These are phyloP conservation scores for Closterium sp. DNA, from an alignment of 139 green algal species.

Conservation along the genomic window DNA sequence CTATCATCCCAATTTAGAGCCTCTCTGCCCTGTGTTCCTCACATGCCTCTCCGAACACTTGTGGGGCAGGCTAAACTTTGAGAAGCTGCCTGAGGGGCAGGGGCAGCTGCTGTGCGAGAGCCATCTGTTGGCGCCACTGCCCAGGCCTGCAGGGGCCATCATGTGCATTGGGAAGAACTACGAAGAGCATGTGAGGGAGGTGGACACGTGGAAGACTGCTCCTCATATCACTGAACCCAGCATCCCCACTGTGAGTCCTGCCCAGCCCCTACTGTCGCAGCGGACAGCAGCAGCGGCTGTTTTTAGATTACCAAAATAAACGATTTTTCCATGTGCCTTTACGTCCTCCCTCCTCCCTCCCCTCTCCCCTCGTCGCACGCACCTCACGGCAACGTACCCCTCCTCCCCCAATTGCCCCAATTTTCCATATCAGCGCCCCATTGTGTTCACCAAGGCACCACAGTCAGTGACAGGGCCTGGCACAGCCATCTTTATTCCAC, in stretches of 20 bases:
- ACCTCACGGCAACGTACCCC: too few species aligned
- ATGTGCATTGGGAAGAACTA: conserved; percentile 51
- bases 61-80: conserved; percentile 3
- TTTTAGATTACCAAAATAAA: too few species aligned
- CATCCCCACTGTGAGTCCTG: not conserved
- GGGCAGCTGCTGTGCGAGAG: not conserved
- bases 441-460: conserved; percentile 43
- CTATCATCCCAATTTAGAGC: too few species aligned
- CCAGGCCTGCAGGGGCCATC: conserved; percentile 13
- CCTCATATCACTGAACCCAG: conserved; percentile 27
- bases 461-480: conserved; percentile 41
- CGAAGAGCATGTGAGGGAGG: conserved; percentile 41
- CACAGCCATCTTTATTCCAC: conserved; percentile 5
- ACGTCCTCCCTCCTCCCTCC: too few species aligned
- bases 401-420: too few species aligned
- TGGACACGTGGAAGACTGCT: conserved; percentile 44
- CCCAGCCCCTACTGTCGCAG: not conserved
- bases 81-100: conserved; percentile 6
- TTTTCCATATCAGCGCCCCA: not conserved
- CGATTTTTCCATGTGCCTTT: too few species aligned
- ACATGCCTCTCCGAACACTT: not conserved
- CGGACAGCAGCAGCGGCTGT: too few species aligned
- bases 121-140: conserved; percentile 25
- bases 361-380: too few species aligned
- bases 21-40: not conserved